phyloP scores from a whole-genome alignment of 768 basidiomycete genomes.

The Rickenella mellea region DNA sequence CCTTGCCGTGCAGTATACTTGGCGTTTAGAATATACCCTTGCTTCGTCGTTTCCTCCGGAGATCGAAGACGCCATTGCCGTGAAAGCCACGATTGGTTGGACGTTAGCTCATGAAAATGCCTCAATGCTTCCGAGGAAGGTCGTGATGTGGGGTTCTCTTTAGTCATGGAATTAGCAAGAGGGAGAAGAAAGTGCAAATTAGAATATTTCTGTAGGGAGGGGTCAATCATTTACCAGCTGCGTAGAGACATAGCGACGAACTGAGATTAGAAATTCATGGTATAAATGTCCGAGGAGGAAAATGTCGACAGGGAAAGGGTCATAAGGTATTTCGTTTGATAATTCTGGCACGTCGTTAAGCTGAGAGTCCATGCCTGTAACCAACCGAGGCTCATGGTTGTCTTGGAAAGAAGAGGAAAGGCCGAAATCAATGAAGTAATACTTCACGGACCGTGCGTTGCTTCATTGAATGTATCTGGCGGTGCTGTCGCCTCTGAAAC shows the following conservation, averaged over 20 bases:
- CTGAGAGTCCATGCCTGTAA: conserved; percentile 6
- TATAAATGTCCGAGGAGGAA: conserved; percentile 14
- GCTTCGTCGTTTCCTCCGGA: too few species aligned
- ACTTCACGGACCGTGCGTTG: too few species aligned
- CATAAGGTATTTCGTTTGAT: conserved; percentile 9
- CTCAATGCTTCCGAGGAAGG: not conserved
- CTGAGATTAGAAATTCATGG: too few species aligned
- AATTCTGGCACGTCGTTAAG: conserved; percentile 12
- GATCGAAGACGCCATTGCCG: not conserved
- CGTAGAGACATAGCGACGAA: too few species aligned
- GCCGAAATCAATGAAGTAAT: conserved; percentile 19
- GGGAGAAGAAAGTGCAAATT: not conserved
- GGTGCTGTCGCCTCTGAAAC: too few species aligned
- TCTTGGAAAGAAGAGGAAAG: conserved; percentile 11
- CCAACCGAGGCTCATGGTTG: conserved; percentile 1
- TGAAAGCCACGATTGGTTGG: not conserved
- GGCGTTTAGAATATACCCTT: too few species aligned
- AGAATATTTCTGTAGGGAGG: not conserved
- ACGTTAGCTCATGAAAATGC: not conserved
- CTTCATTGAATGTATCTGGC: too few species aligned
- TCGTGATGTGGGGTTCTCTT: not conserved
- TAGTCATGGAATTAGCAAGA: not conserved
- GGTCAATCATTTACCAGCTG: too few species aligned
- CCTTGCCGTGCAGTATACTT: too few species aligned
- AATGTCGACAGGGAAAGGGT: conserved; percentile 16